These are phyloP conservation scores for Canariomyces notabilis DNA, from an alignment of 2,329 filamentous ascomycete genomes.

Conservation along the genomic window DNA sequence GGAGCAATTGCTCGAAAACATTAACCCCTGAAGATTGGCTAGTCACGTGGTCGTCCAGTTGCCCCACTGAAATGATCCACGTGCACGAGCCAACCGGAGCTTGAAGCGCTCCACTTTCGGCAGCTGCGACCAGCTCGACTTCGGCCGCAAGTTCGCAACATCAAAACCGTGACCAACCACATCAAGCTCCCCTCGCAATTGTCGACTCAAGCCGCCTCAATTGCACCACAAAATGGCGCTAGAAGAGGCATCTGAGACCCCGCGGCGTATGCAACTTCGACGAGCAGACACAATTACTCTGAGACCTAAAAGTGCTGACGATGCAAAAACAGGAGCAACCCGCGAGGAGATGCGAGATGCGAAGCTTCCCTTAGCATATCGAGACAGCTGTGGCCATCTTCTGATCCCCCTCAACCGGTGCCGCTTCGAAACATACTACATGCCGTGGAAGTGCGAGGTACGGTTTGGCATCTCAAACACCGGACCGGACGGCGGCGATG, in stretches of 20 bases:
- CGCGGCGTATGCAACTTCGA: slow-evolving; percentile 20
- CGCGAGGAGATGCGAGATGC: slow-evolving; percentile 93
- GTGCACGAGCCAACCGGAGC: too few species aligned
- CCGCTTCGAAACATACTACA: slow-evolving; percentile 84
- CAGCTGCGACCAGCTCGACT: too few species aligned
- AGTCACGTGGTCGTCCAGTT: too few species aligned
- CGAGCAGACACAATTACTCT: not conserved
- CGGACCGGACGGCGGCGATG: not conserved
- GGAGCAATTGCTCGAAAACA: too few species aligned
- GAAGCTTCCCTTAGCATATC: slow-evolving; percentile 80
- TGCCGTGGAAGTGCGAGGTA: slow-evolving; percentile 98
- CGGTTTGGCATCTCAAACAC: slow-evolving; percentile 17
- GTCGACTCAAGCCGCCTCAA: slow-evolving; percentile 24
- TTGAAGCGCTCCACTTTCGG: too few species aligned
- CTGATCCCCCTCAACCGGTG: slow-evolving; percentile 95
- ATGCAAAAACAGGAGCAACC: slow-evolving; percentile 58
- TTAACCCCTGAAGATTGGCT: too few species aligned
- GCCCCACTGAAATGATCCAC: too few species aligned
- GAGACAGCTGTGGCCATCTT: slow-evolving; percentile 92
- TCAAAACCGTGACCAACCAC: slow-evolving; percentile 15
- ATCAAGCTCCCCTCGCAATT: slow-evolving; percentile 21
- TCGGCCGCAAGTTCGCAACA: slow-evolving; percentile 9
- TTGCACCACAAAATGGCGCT: slow-evolving; percentile 26
- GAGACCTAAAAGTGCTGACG: slow-evolving; percentile 9
- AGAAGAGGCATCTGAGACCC: slow-evolving; percentile 19